These are phyloP conservation scores for Yamadazyma triangularis DNA, from an alignment of 1,139 yeast genomes.

Conservation along the genomic window DNA sequence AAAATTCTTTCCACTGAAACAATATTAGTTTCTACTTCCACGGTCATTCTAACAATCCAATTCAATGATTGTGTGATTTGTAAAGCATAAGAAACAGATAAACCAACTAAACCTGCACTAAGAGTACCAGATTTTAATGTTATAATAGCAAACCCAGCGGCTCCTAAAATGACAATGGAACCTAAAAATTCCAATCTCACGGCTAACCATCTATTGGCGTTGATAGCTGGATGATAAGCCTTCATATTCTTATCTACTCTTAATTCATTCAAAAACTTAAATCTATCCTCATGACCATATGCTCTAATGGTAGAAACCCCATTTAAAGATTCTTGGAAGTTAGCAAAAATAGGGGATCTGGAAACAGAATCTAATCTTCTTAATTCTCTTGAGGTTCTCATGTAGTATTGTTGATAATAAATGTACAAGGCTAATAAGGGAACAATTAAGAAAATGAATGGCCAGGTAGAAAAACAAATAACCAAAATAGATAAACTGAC, in stretches of 20 bases:
- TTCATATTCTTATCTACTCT: constrained; percentile 83
- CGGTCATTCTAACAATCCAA: constrained; percentile 98
- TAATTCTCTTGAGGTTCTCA: constrained; percentile 87
- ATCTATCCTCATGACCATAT: constrained; percentile 71
- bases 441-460: constrained; percentile 62
- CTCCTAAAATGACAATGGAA: constrained; percentile 75
- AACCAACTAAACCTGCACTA: constrained; percentile 89
- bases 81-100: constrained; percentile 87
- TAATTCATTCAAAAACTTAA: constrained; percentile 65
- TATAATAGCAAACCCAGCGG: constrained; percentile 76
- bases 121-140: constrained; percentile 64
- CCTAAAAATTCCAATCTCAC: constrained; percentile 90
- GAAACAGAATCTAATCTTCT: constrained; percentile 94
- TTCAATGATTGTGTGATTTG: constrained; percentile 90
- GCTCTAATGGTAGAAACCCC: constrained; percentile 93
- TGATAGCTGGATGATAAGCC: constrained; percentile 91
- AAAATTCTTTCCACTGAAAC: constrained; percentile 93
- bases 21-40: constrained; percentile 93
- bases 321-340: constrained; percentile 90
- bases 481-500: constrained; percentile 83
- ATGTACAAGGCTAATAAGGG: constrained; percentile 73
- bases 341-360: constrained; percentile 91
- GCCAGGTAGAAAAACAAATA: constrained; percentile 86
- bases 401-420: constrained; percentile 84
- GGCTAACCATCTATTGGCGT: constrained; percentile 96